These are phyloP conservation scores for Phytophthora tubulina DNA, from an alignment of 352 stramenopile species.

Conservation along the genomic window DNA sequence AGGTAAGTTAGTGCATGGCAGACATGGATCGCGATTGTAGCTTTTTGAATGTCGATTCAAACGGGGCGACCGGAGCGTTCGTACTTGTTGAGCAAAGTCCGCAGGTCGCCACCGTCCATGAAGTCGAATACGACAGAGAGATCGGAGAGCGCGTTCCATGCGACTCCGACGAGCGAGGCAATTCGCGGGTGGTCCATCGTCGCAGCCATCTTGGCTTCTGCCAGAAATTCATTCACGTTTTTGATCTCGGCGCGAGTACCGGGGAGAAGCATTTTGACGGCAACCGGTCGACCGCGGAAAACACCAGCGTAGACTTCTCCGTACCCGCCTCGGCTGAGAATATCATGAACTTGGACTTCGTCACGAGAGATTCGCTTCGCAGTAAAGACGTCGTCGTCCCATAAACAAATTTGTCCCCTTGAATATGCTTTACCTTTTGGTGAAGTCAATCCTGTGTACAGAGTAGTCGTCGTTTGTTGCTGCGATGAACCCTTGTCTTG, in stretches of 20 bases:
- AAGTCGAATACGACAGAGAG: constrained; percentile 51
- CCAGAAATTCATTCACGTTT: constrained; percentile 43
- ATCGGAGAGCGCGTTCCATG: constrained; percentile 47
- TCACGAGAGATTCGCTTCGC: constrained; percentile 44
- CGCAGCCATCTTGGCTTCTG: constrained; percentile 41
- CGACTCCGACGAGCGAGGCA: constrained; percentile 42
- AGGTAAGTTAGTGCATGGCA: constrained; percentile 28
- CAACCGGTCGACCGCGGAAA: constrained; percentile 40
- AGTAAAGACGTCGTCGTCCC: constrained; percentile 42
- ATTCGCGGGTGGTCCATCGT: constrained; percentile 42
- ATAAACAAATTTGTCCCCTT: constrained; percentile 21
- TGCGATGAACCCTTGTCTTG: constrained; percentile 1
- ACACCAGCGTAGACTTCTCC: constrained; percentile 45
- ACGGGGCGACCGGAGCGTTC: constrained; percentile 4
- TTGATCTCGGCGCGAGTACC: constrained; percentile 35
- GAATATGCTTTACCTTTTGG: constrained; percentile 1
- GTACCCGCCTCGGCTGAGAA: constrained; percentile 37
- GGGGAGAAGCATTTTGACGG: constrained; percentile 42
- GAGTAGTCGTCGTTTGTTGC: constrained; percentile 4
- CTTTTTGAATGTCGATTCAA: constrained; percentile 36
- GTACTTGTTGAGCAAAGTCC: constrained; percentile 37
- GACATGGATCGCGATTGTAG: constrained; percentile 26
- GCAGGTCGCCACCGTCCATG: constrained; percentile 55
- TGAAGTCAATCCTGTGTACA: constrained; percentile 2
- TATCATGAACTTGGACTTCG: constrained; percentile 29